phyloP scores from a whole-genome alignment of 2,329 filamentous ascomycete genomes.

The Elsinoe necatrix region DNA sequence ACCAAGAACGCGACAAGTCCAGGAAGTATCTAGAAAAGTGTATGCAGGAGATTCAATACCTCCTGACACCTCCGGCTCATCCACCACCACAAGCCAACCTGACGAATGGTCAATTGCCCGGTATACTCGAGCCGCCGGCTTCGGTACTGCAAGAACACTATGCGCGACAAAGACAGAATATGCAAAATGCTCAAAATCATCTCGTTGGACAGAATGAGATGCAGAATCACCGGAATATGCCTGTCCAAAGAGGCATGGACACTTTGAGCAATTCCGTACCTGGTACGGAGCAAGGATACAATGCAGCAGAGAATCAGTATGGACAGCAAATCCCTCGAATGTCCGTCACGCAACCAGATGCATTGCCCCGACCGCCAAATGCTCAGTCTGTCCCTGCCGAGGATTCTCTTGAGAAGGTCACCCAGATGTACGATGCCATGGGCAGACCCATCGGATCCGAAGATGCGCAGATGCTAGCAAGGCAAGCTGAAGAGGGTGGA shows the following conservation, averaged over 20 bases:
- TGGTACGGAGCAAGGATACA: conserved; percentile 29
- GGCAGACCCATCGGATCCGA: conserved; percentile 44
- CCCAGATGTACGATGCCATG: conserved; percentile 51
- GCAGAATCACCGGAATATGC: conserved; percentile 54
- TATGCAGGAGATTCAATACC: conserved; percentile 59
- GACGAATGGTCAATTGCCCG: conserved; percentile 25
- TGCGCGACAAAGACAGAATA: conserved; percentile 47
- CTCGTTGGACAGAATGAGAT: conserved; percentile 33
- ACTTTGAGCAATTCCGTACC: conserved; percentile 26
- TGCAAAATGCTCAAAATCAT: conserved; percentile 27
- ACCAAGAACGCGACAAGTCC: conserved; percentile 54
- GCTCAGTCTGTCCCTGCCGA: conserved; percentile 34
- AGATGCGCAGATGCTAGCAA: conserved; percentile 28
- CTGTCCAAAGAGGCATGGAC: conserved; percentile 21
- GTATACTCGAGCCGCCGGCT: conserved; percentile 40
- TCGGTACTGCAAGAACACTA: conserved; percentile 47
- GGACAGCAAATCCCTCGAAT: conserved; percentile 35
- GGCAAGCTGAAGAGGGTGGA: conserved; percentile 52
- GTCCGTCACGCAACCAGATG: conserved; percentile 29
- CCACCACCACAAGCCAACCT: conserved; percentile 42
- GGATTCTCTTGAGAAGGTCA: conserved; percentile 50
- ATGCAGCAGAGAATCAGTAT: conserved; percentile 36
- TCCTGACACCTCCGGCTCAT: conserved; percentile 56
- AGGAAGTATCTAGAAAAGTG: conserved; percentile 56
- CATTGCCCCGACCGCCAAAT: conserved; percentile 22